Evolutionary conservation across 768 basidiomycete species (phyloP).

Genomic region (Tephrocybe sp.): DNA sequence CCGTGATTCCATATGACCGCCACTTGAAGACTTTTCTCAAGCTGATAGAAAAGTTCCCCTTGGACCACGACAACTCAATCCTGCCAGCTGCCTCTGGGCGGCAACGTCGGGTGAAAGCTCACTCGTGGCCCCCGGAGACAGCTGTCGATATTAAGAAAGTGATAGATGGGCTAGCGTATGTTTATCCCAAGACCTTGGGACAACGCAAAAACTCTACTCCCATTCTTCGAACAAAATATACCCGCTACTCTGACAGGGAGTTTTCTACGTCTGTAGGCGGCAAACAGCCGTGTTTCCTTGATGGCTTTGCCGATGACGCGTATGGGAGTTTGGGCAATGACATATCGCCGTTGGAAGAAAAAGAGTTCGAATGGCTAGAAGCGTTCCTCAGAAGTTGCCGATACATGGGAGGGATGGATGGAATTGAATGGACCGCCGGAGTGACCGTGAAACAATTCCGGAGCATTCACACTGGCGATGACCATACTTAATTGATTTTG

Average conservation of each 20-base stretch:
- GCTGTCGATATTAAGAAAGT: constrained; percentile 15
- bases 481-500: neutral
- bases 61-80: neutral
- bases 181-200: constrained; percentile 1
- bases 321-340: neutral
- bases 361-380: constrained; percentile 26
- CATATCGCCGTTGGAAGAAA: constrained; percentile 11
- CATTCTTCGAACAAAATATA: constrained; percentile 18
- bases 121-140: constrained; percentile 10
- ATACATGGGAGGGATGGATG: constrained; percentile 21
- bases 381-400: constrained; percentile 23
- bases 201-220: neutral
- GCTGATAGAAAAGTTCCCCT: constrained; percentile 18
- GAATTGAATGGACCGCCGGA: constrained; percentile 19
- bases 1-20: constrained; percentile 26
- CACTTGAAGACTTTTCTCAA: constrained; percentile 24
- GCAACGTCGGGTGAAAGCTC: neutral
- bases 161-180: constrained; percentile 14
- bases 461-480: constrained; percentile 6
- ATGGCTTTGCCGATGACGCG: neutral
- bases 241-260: constrained; percentile 8
- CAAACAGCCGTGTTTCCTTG: constrained; percentile 13
- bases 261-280: constrained; percentile 6
- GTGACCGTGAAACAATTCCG: constrained; percentile 25
- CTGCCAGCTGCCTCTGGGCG: neutral